phyloP scores from a whole-genome alignment of 2,329 filamentous ascomycete species.

The Penicillium corylophilum region DNA sequence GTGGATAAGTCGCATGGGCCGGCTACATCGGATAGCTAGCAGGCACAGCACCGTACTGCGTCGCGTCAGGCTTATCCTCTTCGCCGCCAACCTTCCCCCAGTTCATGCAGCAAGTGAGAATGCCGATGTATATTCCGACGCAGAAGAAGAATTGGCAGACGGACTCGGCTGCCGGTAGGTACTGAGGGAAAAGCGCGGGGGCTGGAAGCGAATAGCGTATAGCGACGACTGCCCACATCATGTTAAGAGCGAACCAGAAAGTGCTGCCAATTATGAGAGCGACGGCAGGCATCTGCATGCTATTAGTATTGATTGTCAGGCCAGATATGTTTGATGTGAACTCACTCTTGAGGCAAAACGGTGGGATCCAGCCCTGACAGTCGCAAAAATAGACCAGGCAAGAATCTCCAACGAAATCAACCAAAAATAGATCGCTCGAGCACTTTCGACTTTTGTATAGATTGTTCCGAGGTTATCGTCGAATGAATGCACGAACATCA shows the following conservation, averaged over 20 bases:
- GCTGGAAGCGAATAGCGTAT: slow-evolving; percentile 14
- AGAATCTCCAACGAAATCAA: slow-evolving; percentile 23
- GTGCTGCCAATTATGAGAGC: slow-evolving; percentile 15
- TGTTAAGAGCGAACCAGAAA: slow-evolving; percentile 18
- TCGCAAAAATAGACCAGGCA: slow-evolving; percentile 18
- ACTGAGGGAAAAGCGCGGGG: slow-evolving; percentile 1
- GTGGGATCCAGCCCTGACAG: slow-evolving; percentile 12
- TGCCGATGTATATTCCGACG: slow-evolving; percentile 20
- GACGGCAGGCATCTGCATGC: slow-evolving; percentile 11
- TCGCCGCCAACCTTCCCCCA: slow-evolving; percentile 14
- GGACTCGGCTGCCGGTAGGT: slow-evolving; percentile 4
- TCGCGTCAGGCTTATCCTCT: neutral
- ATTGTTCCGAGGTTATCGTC: neutral
- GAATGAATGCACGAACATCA: neutral
- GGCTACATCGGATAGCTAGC: neutral
- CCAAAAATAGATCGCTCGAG: slow-evolving; percentile 17
- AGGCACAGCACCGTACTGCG: neutral
- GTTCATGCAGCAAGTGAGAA: slow-evolving; percentile 20
- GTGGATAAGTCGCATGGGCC: slow-evolving; percentile 7
- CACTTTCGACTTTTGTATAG: slow-evolving; percentile 7
- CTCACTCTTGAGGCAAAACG: slow-evolving; percentile 20
- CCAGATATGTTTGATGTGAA: neutral
- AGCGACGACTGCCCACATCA: slow-evolving; percentile 11
- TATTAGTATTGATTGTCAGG: neutral
- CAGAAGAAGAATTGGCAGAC: slow-evolving; percentile 20